Conservation (phyloP, 257 asterid genomes). For the Nicotiana knightiana region DNA sequence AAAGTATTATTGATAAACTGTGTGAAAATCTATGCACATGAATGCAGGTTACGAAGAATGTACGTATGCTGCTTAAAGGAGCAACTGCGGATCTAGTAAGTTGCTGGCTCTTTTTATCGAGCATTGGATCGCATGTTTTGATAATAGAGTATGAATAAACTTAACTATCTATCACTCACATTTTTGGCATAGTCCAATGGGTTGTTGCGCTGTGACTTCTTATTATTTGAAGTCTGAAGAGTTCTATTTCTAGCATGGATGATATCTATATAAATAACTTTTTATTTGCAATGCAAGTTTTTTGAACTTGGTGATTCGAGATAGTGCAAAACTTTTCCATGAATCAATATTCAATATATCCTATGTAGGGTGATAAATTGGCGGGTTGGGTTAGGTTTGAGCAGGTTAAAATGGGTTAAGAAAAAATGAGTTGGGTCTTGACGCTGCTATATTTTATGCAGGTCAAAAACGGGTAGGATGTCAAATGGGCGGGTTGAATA, state of each 20-base stretch:
- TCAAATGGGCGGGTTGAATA: no score
- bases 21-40: neutral
- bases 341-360: neutral
- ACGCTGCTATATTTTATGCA: no score
- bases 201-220: neutral
- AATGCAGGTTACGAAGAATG: slow-evolving; percentile 31
- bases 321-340: neutral
- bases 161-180: neutral
- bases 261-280: neutral
- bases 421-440: no score
- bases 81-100: neutral
- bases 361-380: no score
- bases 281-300: neutral
- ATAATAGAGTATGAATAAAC: neutral
- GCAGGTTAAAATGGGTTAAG: no score
- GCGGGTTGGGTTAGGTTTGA: no score
- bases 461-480: no score
- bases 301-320: neutral
- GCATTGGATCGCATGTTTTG: neutral
- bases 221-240: neutral
- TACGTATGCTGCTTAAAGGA: slow-evolving; percentile 14
- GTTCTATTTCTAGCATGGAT: neutral
- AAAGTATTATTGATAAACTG: no score
- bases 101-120: neutral
- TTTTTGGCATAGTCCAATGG: neutral